Base-by-base conservation (phyloP, 2,329 filamentous ascomycete species). In the Colletotrichum camelliae region DNA sequence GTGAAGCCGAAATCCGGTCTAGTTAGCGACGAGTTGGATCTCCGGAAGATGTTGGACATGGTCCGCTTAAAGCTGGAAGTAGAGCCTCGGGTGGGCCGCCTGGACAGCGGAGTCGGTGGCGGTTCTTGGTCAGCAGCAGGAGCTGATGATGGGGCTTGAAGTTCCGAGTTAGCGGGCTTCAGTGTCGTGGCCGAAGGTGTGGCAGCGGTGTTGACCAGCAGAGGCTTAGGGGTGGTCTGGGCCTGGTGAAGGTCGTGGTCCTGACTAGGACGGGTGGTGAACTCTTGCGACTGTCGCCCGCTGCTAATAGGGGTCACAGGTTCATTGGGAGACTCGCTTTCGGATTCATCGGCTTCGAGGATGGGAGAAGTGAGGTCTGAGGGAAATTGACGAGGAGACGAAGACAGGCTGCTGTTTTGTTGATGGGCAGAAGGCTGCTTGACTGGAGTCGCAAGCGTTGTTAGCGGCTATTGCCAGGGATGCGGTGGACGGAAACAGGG, bases 281-380 rank as follows among this genome's bases (percentile, higher is more conserved):
- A 91, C 78, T 91, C 89, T 74, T 89, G 88, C 62, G 90, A 91
- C 80, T 90, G 82, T 67, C 85, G 88, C 77, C 89, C 87, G 79
- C 86, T 86, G 79, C 91, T 92, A 75, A 91, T 88, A 64, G 91
- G 92, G 27, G 91, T 93, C 74, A 91, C 86, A 60, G 91, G 91
- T 78, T 93, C 91, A 84, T 90, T 89, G 71, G 87, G 85, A 29
- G 88, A 88, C 79, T 93, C 91, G 82, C 89, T 92, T 77, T 89
- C 88, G 10, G 90, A 91, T 81, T 93, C 91, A 83, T 90, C 90
- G 81, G 88, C 88, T 80, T 92, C 90, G 67, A 88, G 86, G 76
- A 92, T 91, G 70, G 90, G 87, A 77, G 85, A 87, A 77, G 86
- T 84, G 12, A 90, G 83, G 68, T 91, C 89, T 78, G 87, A 86